phyloP scores from a whole-genome alignment of 2,329 filamentous ascomycete genomes.

The Pyrenophora teres region DNA sequence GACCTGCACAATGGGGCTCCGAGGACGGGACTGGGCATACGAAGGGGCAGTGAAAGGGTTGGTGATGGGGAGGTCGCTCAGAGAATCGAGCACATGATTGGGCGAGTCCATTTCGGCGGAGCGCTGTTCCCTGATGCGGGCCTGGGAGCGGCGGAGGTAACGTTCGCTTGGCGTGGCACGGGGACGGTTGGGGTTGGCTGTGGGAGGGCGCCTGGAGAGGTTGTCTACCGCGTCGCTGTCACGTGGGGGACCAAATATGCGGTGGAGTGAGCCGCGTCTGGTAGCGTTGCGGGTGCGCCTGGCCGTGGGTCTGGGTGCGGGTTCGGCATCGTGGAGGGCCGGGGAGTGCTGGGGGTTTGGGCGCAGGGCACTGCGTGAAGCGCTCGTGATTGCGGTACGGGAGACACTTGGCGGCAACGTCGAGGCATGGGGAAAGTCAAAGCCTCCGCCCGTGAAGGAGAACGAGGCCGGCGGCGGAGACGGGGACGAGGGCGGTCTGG shows the following conservation, averaged over 20 bases:
- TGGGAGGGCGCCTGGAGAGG: constrained; percentile 21
- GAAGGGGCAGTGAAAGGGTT: constrained; percentile 18
- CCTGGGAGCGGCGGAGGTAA: constrained; percentile 42
- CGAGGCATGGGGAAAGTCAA: constrained; percentile 54
- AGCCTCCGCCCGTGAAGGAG: constrained; percentile 46
- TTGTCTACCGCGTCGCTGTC: constrained; percentile 22
- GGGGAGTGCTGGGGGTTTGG: constrained; percentile 9
- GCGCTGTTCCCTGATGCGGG: constrained; percentile 35
- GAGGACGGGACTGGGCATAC: constrained; percentile 19
- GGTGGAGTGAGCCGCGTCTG: constrained; percentile 25
- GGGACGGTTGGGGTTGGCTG: constrained; percentile 33
- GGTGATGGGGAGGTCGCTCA: constrained; percentile 27
- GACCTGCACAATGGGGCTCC: constrained; percentile 30
- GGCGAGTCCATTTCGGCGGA: constrained; percentile 29
- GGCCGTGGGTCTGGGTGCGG: constrained; percentile 13
- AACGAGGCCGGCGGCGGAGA: constrained; percentile 35
- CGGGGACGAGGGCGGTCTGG: constrained; percentile 35
- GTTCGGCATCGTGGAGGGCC: constrained; percentile 11
- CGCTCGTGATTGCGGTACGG: constrained; percentile 4
- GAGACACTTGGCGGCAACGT: constrained; percentile 24
- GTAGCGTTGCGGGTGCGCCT: constrained; percentile 13
- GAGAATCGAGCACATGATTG: constrained; percentile 27
- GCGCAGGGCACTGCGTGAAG: constrained; percentile 13
- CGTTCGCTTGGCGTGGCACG: constrained; percentile 44
- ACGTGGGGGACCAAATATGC: constrained; percentile 28